These are phyloP conservation scores for Paspalum vaginatum DNA, from an alignment of 176 grass and related monocot genomes.

Conservation along the genomic window DNA sequence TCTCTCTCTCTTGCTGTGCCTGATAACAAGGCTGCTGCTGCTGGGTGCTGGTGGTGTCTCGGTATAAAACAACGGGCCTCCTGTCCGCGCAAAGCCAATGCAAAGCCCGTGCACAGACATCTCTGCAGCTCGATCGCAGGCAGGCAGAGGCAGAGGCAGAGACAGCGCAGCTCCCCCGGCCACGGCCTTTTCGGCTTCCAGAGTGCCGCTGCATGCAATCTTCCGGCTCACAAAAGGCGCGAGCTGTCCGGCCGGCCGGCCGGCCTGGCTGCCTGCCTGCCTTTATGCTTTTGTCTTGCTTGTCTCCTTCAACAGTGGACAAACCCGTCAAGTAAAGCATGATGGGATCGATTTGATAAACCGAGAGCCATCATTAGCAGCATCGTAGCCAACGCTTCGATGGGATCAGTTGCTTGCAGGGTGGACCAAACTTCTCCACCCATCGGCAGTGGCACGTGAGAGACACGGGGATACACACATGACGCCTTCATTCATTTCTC, in stretches of 20 bases:
- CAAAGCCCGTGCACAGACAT: too few species aligned
- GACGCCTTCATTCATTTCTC: too few species aligned
- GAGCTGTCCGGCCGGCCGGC: not conserved
- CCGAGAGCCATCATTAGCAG: not conserved
- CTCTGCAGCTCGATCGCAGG: not conserved
- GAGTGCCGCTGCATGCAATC: constrained; percentile 18
- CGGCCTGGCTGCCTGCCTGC: not conserved
- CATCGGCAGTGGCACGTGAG: not conserved
- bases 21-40: too few species aligned
- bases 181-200: not conserved
- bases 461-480: not conserved
- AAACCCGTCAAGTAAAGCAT: not conserved
- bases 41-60: too few species aligned
- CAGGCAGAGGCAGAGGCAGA: too few species aligned
- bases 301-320: constrained; percentile 23
- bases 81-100: too few species aligned
- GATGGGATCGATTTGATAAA: not conserved
- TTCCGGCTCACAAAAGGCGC: constrained; percentile 40
- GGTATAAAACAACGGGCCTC: too few species aligned
- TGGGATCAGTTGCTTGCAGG: constrained; percentile 13
- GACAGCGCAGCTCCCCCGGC: too few species aligned
- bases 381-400: not conserved
- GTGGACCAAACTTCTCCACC: not conserved
- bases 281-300: constrained; percentile 29
- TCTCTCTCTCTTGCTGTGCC: too few species aligned